Evolutionary conservation across 148 eudicot genomes (phyloP).

Genomic region (Mesembryanthemum crystallinum): DNA sequence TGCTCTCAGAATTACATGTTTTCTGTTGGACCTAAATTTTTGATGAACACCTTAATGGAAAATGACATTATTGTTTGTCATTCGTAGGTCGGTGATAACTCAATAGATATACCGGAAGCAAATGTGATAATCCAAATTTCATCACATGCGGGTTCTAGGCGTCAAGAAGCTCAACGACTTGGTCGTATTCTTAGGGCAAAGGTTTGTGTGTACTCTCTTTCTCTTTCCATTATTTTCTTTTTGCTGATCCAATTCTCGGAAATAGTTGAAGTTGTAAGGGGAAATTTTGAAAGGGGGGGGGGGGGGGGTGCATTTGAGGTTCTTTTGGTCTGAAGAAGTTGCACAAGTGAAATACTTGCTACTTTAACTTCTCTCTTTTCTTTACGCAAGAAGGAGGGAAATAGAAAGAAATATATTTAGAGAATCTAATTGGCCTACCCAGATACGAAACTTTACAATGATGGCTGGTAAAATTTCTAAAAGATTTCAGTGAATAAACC

Average conservation of each 20-base stretch:
- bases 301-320: background rate
- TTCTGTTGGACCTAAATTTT: background rate
- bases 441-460: too few relatives aligned
- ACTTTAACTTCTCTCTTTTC: too few relatives aligned
- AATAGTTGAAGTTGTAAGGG: too few relatives aligned
- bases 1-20: background rate
- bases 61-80: constrained; percentile 5
- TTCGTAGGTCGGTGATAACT: constrained; percentile 65
- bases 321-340: too few relatives aligned
- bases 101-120: constrained; percentile 77
- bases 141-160: constrained; percentile 99
- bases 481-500: too few relatives aligned
- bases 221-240: background rate
- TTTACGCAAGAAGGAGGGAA: too few relatives aligned
- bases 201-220: constrained; percentile 38
- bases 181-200: constrained; percentile 99
- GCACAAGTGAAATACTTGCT: too few relatives aligned
- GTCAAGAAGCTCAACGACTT: constrained; percentile 99
- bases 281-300: background rate
- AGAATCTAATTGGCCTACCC: too few relatives aligned
- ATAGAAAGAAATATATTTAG: too few relatives aligned
- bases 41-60: background rate
- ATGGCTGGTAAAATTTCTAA: too few relatives aligned
- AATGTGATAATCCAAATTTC: constrained; percentile 94
- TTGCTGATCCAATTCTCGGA: background rate